A percentile compares a stretch with the other conserved stretches of the same genome.
Conservation (phyloP, 2,329 filamentous ascomycete genomes). For the Xylaria digitata region DNA sequence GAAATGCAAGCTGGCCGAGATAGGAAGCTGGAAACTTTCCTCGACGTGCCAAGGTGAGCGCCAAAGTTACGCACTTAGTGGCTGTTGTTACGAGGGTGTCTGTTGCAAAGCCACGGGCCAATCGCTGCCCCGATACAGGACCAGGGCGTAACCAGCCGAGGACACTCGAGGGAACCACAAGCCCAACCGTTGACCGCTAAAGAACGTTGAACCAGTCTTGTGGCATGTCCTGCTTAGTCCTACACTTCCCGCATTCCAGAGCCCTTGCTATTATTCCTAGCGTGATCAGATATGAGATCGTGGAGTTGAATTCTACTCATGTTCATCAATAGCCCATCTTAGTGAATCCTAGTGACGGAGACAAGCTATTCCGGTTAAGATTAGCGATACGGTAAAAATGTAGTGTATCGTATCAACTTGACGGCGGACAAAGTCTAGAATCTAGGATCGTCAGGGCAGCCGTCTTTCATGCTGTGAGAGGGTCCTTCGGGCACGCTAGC, state of each 20-base stretch:
- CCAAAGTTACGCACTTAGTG: constrained; percentile 34
- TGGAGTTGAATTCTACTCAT: neutral
- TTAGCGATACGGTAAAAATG: neutral
- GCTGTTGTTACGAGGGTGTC: constrained; percentile 35
- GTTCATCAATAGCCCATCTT: neutral
- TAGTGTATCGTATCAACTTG: constrained; percentile 4
- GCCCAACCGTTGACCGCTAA: constrained; percentile 32
- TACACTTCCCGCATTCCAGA: constrained; percentile 12
- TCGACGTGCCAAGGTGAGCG: constrained; percentile 28
- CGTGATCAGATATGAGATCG: neutral
- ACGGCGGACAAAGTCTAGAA: constrained; percentile 24
- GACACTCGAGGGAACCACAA: constrained; percentile 24
- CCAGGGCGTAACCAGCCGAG: constrained; percentile 31
- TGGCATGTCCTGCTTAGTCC: constrained; percentile 16
- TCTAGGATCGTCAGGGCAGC: constrained; percentile 37
- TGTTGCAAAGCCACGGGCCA: constrained; percentile 23
- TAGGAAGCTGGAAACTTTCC: constrained; percentile 36
- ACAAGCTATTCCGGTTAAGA: constrained; percentile 3
- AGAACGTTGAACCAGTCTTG: constrained; percentile 24
- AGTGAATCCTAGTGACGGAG: neutral
- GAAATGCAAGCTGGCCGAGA: constrained; percentile 35
- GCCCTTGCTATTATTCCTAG: neutral
- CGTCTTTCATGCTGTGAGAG: constrained; percentile 11
- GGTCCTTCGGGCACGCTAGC: constrained; percentile 23
- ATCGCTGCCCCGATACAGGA: constrained; percentile 17